These are phyloP conservation scores for Aureobasidium sp. DNA, from an alignment of 2,329 filamentous ascomycete species.

Conservation along the genomic window DNA sequence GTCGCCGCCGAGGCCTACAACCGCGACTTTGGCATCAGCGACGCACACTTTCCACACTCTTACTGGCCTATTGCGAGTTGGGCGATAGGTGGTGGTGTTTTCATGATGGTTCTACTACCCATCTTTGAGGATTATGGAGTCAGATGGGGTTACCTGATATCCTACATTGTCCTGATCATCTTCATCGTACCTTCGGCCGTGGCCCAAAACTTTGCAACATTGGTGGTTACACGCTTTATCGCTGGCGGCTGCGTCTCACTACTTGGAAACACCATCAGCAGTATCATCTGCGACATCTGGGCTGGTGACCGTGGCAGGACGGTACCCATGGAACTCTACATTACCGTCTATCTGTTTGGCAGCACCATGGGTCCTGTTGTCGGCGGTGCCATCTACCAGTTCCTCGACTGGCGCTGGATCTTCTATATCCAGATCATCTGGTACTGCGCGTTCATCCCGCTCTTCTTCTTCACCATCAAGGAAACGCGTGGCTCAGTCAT, in stretches of 20 bases:
- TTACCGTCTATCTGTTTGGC: slow-evolving; percentile 28
- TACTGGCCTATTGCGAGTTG: slow-evolving; percentile 33
- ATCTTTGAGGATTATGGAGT: slow-evolving; percentile 33
- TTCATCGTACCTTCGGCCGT: slow-evolving; percentile 34
- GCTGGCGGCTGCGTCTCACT: slow-evolving; percentile 30
- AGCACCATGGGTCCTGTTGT: slow-evolving; percentile 30
- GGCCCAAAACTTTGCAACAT: slow-evolving; percentile 31
- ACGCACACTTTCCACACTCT: slow-evolving; percentile 31
- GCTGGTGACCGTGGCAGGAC: slow-evolving; percentile 24
- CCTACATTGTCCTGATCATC: slow-evolving; percentile 29
- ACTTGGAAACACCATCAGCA: slow-evolving; percentile 29
- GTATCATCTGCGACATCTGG: slow-evolving; percentile 34
- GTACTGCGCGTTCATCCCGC: slow-evolving; percentile 35
- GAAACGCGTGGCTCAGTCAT: slow-evolving; percentile 43
- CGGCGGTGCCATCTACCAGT: slow-evolving; percentile 28
- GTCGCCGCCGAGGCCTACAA: slow-evolving; percentile 28
- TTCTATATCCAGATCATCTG: slow-evolving; percentile 36
- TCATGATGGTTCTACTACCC: slow-evolving; percentile 29
- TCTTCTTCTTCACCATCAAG: slow-evolving; percentile 33
- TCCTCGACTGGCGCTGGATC: slow-evolving; percentile 31
- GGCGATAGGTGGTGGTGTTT: slow-evolving; percentile 30
- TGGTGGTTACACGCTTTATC: slow-evolving; percentile 31
- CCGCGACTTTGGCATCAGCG: slow-evolving; percentile 26
- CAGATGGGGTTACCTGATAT: slow-evolving; percentile 22
- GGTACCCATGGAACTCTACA: slow-evolving; percentile 30